Evolutionary conservation across 139 green algal species (phyloP).

Genomic region (Penium margaritaceum): DNA sequence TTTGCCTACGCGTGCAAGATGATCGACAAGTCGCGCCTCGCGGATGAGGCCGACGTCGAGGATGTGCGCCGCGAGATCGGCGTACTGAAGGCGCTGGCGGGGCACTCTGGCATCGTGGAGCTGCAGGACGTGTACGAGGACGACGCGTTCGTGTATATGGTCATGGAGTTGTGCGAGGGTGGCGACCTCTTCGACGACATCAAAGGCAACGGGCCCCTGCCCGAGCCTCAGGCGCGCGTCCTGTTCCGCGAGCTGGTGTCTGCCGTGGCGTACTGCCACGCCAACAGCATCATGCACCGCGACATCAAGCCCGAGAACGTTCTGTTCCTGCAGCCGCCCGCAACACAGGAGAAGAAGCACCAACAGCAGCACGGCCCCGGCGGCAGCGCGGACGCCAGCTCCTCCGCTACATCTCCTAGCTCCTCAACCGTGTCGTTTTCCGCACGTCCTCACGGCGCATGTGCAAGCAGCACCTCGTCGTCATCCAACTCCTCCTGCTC

Average conservation of each 20-base stretch:
- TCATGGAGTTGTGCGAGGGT: conserved; percentile 31
- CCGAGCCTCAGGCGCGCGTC: neutral
- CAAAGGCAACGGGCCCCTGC: neutral
- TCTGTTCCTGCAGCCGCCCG: neutral
- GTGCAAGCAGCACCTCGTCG: no score
- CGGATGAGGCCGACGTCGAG: neutral
- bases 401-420: no score
- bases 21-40: conserved; percentile 10
- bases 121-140: conserved; percentile 24
- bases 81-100: neutral
- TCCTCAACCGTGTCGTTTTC: neutral
- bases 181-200: conserved; percentile 26
- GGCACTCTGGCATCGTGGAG: conserved; percentile 20
- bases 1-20: conserved; percentile 26
- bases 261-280: conserved; percentile 19
- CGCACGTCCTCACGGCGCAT: neutral
- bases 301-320: conserved; percentile 32
- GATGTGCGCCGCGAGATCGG: conserved; percentile 6
- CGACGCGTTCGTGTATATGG: conserved; percentile 8
- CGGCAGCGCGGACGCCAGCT: neutral
- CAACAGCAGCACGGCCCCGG: neutral
- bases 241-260: conserved; percentile 16
- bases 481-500: no score
- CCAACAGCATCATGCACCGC: conserved; percentile 13
- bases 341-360: no score